Base-by-base conservation (phyloP, 805 yeast genomes). In the Lipomyces yamanashiensis region DNA sequence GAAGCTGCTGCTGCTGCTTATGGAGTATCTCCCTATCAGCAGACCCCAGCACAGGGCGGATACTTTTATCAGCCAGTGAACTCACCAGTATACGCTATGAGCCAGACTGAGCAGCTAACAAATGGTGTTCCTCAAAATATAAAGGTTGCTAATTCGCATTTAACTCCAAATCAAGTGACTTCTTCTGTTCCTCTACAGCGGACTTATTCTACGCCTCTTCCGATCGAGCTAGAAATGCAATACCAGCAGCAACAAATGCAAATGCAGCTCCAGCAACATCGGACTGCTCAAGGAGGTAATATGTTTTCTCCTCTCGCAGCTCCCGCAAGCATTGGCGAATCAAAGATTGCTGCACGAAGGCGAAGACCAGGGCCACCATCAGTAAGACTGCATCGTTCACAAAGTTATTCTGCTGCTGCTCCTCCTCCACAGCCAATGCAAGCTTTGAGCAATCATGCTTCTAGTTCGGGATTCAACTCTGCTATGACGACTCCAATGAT, bases 1-100 rank as follows among this genome's bases (percentile, higher is more conserved):
- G 64, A 66, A 17, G 68, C 68, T 8, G 66, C 66, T n/a, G 66
- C 57, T n/a, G 62, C 58, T 12, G 33, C 52, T 1, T 54, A 55
- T 34, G 52, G 43, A 10, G 28, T 41, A 17, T 41, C 57, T 28
- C 52, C 40, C 10, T 45, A 50, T 40, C 59, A 55, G 34, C 49
- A 40, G 39, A 12, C 56, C 2, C 39, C 39, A 2, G 23, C 44
- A 2, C 15, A 39, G 13, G 28, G 21, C 34, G 43, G 48, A 7
- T 53, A 43, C 37, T 51, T 37, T 34, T 37, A 50, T 28, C 56
- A 13, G 12, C 41, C 39, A 15, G 48, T 23, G 17, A 54, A 44
- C 8, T 48, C 60, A 45, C 47, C 59, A 7, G 49, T 54, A 41
- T 34, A 58, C 52, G 41, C 13, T n/a, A 23, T 17, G 12, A 51